phyloP scores from a whole-genome alignment of 140 eudicot genomes.

The Oenanthe javanica region DNA sequence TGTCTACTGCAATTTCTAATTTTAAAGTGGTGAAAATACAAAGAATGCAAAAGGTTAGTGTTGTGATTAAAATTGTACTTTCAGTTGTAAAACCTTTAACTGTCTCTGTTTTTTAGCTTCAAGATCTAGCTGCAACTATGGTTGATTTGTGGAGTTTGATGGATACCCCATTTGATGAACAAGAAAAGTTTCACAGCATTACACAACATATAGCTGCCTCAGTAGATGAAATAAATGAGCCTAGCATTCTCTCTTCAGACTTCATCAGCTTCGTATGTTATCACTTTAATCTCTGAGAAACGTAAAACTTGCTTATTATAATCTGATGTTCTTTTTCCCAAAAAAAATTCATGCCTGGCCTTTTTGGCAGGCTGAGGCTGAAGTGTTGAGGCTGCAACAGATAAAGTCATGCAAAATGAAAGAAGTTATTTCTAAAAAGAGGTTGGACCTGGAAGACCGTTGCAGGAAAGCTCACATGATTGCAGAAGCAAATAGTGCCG shows the following conservation, averaged over 20 bases:
- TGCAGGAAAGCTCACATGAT: conserved; percentile 58
- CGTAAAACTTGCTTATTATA: not conserved
- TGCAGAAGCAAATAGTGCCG: conserved; percentile 31
- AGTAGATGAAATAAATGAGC: conserved; percentile 51
- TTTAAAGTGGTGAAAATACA: conserved; percentile 43
- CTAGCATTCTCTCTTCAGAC: conserved; percentile 46
- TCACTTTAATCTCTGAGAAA: not conserved
- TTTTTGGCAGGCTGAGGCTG: conserved; percentile 57
- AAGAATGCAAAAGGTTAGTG: conserved; percentile 46
- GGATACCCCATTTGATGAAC: conserved; percentile 72
- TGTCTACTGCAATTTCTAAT: conserved; percentile 31
- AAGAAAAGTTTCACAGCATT: conserved; percentile 44
- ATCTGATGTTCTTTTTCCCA: not conserved
- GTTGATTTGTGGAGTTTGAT: conserved; percentile 72
- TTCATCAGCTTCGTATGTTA: conserved; percentile 40
- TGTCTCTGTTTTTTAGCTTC: conserved; percentile 44
- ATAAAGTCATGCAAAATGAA: conserved; percentile 60
- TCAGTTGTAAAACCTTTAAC: conserved; percentile 2
- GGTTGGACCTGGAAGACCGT: conserved; percentile 48
- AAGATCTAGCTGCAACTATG: conserved; percentile 69
- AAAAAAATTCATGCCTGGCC: not conserved
- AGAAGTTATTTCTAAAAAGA: conserved; percentile 63
- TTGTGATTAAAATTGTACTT: not conserved
- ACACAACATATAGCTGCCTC: conserved; percentile 54
- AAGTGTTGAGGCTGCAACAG: conserved; percentile 55